These are phyloP conservation scores for Solanum okadae DNA, from an alignment of 257 asterid species.

Conservation along the genomic window DNA sequence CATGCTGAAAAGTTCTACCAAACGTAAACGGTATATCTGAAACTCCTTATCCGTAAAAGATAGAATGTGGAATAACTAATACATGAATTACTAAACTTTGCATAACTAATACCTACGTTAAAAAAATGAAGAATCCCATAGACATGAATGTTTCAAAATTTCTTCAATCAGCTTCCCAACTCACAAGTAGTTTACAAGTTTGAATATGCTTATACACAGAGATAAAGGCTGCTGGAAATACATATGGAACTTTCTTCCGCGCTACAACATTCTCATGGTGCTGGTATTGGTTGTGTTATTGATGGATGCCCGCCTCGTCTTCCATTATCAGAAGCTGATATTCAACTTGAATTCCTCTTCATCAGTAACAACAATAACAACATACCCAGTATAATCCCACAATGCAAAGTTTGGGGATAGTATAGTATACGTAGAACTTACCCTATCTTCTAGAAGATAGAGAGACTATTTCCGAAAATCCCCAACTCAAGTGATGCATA, in stretches of 20 bases:
- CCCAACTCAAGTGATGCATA: background rate
- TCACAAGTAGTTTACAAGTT: background rate
- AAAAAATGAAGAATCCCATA: background rate
- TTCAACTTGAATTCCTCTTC: background rate
- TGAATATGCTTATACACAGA: background rate
- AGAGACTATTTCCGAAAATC: accelerated
- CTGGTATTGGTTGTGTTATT: background rate
- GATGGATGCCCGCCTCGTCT: background rate
- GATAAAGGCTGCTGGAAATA: background rate
- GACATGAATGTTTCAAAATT: background rate
- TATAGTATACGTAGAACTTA: background rate
- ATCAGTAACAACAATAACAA: background rate
- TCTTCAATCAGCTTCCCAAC: background rate
- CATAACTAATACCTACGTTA: background rate
- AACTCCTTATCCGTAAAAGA: background rate
- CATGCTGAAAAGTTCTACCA: background rate
- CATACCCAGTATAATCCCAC: background rate
- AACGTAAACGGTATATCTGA: background rate
- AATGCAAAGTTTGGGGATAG: background rate
- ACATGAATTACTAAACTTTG: background rate
- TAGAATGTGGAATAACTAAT: background rate
- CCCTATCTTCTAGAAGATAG: background rate
- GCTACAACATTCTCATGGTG: background rate
- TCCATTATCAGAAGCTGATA: background rate
- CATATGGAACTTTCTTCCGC: background rate